These are phyloP conservation scores for Wickerhamiella musiphila DNA, from an alignment of 805 yeast genomes.

Conservation along the genomic window DNA sequence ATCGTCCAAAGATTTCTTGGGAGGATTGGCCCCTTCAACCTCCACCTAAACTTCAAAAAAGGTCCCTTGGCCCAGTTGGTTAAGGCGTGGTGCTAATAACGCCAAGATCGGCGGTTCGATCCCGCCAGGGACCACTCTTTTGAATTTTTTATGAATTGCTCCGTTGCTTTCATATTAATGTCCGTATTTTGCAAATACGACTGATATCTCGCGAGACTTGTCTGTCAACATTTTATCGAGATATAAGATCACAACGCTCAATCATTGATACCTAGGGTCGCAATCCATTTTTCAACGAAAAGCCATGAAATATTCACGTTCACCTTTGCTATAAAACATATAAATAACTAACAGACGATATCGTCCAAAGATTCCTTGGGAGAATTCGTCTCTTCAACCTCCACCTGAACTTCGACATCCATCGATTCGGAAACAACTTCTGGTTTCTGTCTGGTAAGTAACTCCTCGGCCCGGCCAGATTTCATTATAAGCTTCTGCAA, in stretches of 20 bases:
- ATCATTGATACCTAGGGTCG: too few species aligned
- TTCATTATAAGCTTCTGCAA: slow-evolving; percentile 23
- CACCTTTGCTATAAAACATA: too few species aligned
- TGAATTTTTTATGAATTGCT: slow-evolving; percentile 2
- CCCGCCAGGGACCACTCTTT: slow-evolving; percentile 21
- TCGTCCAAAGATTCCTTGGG: too few species aligned
- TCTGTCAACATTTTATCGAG: too few species aligned
- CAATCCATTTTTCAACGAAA: too few species aligned
- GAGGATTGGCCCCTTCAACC: neutral
- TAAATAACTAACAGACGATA: too few species aligned
- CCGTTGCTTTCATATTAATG: neutral
- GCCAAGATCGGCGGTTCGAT: slow-evolving; percentile 35
- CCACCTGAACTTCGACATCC: neutral
- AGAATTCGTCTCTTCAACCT: neutral
- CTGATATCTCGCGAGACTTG: too few species aligned
- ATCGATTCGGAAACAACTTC: too few species aligned
- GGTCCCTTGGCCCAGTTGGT: slow-evolving; percentile 47
- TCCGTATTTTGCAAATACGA: too few species aligned
- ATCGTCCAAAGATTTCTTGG: too few species aligned
- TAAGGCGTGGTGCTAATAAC: slow-evolving; percentile 44
- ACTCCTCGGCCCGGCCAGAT: slow-evolving; percentile 2
- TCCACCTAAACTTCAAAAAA: neutral
- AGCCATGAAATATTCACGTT: too few species aligned
- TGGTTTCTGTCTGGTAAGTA: slow-evolving; percentile 3
- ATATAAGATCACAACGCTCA: too few species aligned